Conservation (phyloP, 2,329 filamentous ascomycete genomes). For the Fonsecaea monophora region DNA sequence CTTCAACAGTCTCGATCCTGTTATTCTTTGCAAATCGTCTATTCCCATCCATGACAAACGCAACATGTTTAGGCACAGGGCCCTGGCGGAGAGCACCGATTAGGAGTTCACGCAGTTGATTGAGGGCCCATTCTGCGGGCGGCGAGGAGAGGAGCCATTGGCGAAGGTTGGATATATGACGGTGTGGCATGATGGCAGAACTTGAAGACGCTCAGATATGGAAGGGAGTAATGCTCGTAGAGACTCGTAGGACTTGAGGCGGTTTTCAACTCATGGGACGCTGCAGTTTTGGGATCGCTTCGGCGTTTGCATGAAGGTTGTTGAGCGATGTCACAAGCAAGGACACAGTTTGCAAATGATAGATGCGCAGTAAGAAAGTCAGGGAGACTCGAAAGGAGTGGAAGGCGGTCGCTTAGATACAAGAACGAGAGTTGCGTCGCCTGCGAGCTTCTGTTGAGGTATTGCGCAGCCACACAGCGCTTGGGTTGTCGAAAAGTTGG, state of each 20-base stretch:
- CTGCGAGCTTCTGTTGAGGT: neutral
- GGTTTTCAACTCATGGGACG: neutral
- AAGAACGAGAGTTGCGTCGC: neutral
- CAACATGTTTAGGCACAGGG: constrained; percentile 90
- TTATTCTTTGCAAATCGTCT: constrained; percentile 87
- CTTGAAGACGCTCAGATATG: neutral
- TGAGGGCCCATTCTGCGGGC: constrained; percentile 87
- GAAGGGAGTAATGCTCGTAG: neutral
- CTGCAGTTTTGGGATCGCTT: constrained; percentile 1
- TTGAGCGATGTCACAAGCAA: neutral
- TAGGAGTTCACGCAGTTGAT: constrained; percentile 78
- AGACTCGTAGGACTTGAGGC: neutral
- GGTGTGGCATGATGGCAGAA: constrained; percentile 16
- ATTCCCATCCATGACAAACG: constrained; percentile 99
- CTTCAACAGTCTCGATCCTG: constrained; percentile 94
- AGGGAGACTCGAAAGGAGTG: neutral
- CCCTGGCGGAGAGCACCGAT: constrained; percentile 90
- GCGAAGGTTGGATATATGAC: constrained; percentile 50
- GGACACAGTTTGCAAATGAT: neutral
- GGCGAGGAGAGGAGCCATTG: constrained; percentile 87
- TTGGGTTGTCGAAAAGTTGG: constrained; percentile 1
- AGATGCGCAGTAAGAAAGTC: neutral
- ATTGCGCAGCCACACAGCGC: neutral
- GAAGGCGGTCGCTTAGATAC: neutral
- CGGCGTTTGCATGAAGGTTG: neutral